Evolutionary conservation across 148 eudicot genomes (phyloP).

Genomic region (Nepenthes mirabilis): DNA sequence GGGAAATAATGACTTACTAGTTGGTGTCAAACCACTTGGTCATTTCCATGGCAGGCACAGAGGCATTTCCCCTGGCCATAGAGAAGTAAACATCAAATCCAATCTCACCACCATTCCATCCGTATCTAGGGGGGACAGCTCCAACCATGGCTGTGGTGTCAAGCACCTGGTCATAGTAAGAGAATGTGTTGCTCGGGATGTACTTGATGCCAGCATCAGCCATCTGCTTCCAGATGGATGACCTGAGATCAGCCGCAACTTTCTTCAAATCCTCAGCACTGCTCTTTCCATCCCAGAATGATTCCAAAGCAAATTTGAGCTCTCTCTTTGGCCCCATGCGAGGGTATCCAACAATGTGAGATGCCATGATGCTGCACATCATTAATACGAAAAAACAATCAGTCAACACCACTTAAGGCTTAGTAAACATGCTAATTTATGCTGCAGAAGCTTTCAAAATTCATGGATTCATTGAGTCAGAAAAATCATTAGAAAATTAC

Average conservation of each 20-base stretch:
- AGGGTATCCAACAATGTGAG: constrained; percentile 90
- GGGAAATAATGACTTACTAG: constrained; percentile 31
- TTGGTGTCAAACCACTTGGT: constrained; percentile 97
- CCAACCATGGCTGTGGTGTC: constrained; percentile 78
- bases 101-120: constrained; percentile 61
- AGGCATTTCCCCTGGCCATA: constrained; percentile 80
- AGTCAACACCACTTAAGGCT: not conserved
- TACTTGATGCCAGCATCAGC: constrained; percentile 47
- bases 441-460: no score
- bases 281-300: constrained; percentile 63
- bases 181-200: constrained; percentile 64
- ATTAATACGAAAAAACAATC: constrained; percentile 19
- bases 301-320: constrained; percentile 56
- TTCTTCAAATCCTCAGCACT: constrained; percentile 39
- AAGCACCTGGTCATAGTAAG: constrained; percentile 56
- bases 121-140: constrained; percentile 60
- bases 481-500: no score
- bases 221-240: constrained; percentile 59
- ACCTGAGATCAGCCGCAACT: constrained; percentile 36
- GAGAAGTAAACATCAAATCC: constrained; percentile 60
- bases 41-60: constrained; percentile 65
- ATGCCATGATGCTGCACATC: constrained; percentile 62
- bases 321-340: constrained; percentile 71
- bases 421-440: no score
- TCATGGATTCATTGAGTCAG: no score